Evolutionary conservation across 2,329 filamentous ascomycete species (phyloP), one percentile per base, ranked within the genome.

Genomic region (Colletotrichum siamense): DNA sequence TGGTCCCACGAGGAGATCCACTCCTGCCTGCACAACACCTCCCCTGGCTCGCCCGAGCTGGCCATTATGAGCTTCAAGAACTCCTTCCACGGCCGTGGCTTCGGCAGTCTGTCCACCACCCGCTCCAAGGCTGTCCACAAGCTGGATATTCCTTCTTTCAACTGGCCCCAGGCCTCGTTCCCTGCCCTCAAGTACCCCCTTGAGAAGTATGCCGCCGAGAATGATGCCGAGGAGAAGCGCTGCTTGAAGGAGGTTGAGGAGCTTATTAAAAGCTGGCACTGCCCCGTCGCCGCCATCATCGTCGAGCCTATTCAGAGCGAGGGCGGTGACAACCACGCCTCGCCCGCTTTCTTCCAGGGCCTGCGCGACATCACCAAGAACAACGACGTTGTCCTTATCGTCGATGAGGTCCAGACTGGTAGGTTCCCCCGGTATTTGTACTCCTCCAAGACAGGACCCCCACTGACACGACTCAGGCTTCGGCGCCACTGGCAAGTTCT

Each of bases 91-190:
- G 95, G 95, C 76, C 94, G 95, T 81, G 91, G 95, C 63, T 96
- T 96, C 82, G 95, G 94, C 80, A 93, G 90, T 78, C 88, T 96
- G 71, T 95, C 93, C 76, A 96, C 94, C 78, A 96, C 95, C 36
- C 93, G 95, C 83, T 94, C 92, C 84, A 96, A 96, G 88, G 90
- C 95, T 71, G 95, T 96, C 80, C 95, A 96, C 89, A 96, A 96
- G 86, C 89, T 96, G 79, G 95, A 96, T 83, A 96, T 96, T 79
- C 95, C 95, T n/a, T 93, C 94, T 77, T 96, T 96, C 83, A 92
- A 96, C 87, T 96, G 95, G 95, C 95, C 95, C 69, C 94, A 95
- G 85, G 94, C 94, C n/a, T 88, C 93, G 44, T 96, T 96, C 89
- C 95, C 95, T n/a, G 80, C 85, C 34, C 89, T 95, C 79, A 94